Conservation (phyloP, 345 rosid genomes). For the Rhizophora apiculata region DNA sequence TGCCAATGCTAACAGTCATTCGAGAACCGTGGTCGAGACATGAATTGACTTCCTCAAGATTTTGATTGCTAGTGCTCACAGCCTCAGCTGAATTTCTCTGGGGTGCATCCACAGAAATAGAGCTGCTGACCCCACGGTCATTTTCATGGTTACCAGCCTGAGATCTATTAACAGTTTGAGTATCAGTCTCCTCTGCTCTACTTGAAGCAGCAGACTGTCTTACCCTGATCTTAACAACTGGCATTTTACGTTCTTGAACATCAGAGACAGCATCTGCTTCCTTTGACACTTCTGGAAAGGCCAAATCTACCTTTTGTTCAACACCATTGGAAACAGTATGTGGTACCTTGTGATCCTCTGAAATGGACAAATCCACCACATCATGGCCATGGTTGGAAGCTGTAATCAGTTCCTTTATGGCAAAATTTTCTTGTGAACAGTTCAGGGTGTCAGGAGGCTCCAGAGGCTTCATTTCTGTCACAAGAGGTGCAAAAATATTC, state of each 20-base stretch:
- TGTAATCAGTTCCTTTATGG: constrained; percentile 26
- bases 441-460: constrained; percentile 42
- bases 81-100: constrained; percentile 66
- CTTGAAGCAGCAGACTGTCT: constrained; percentile 62
- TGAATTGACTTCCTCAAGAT: constrained; percentile 87
- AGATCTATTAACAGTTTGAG: constrained; percentile 62
- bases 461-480: constrained; percentile 36
- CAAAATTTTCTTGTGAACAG: constrained; percentile 29
- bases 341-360: constrained; percentile 23
- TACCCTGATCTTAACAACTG: constrained; percentile 70
- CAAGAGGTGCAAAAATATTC: constrained; percentile 44
- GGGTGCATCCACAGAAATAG: constrained; percentile 95
- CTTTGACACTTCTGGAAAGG: constrained; percentile 30
- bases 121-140: constrained; percentile 61
- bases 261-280: constrained; percentile 52
- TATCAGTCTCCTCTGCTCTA: constrained; percentile 66
- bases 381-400: constrained; percentile 9
- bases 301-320: constrained; percentile 14
- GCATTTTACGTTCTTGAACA: constrained; percentile 52
- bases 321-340: constrained; percentile 19
- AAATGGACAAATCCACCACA: constrained; percentile 11
- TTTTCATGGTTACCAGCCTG: constrained; percentile 54
- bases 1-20: constrained; percentile 92
- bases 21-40: constrained; percentile 81
- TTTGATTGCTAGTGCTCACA: constrained; percentile 66